Conservation (phyloP, 1,284 basidiomycete genomes). For the Microbotryomycetes sp. region DNA sequence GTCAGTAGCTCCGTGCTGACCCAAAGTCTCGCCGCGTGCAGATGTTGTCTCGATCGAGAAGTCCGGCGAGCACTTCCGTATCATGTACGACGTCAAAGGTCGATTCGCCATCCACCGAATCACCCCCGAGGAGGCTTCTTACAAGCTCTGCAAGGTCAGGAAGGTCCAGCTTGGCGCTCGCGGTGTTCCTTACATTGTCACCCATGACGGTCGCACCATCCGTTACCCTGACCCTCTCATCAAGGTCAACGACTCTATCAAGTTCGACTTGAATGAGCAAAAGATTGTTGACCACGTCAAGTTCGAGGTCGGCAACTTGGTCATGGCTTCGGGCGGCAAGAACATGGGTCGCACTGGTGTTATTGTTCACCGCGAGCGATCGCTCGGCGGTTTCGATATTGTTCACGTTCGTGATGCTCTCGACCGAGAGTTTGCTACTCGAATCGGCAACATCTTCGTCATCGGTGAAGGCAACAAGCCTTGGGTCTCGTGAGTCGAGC, state of each 20-base stretch:
- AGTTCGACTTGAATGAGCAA: constrained; percentile 89
- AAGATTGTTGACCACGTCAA: constrained; percentile 88
- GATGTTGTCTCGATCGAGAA: constrained; percentile 97
- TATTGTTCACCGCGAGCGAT: constrained; percentile 93
- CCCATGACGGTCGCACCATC: constrained; percentile 98
- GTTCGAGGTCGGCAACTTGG: constrained; percentile 96
- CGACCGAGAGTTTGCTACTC: constrained; percentile 91
- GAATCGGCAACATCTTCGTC: constrained; percentile 96
- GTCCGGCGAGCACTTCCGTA: constrained; percentile 98
- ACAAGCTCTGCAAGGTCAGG: constrained; percentile 97
- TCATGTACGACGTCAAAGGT: constrained; percentile 98
- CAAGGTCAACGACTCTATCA: constrained; percentile 96
- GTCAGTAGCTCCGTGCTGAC: no score
- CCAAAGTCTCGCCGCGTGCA: constrained; percentile 42
- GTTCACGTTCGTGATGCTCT: constrained; percentile 90
- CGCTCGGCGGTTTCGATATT: constrained; percentile 96
- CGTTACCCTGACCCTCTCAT: constrained; percentile 97
- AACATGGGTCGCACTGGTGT: constrained; percentile 99
- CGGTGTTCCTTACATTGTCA: constrained; percentile 94
- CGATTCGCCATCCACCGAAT: constrained; percentile 99
- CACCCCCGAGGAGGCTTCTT: constrained; percentile 92
- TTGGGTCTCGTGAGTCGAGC: constrained; percentile 63
- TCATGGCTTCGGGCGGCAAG: constrained; percentile 96
- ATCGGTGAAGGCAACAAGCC: constrained; percentile 93
- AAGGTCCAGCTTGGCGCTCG: constrained; percentile 85